Conservation (phyloP, 1,139 yeast species). For the Yarrowia galli region DNA sequence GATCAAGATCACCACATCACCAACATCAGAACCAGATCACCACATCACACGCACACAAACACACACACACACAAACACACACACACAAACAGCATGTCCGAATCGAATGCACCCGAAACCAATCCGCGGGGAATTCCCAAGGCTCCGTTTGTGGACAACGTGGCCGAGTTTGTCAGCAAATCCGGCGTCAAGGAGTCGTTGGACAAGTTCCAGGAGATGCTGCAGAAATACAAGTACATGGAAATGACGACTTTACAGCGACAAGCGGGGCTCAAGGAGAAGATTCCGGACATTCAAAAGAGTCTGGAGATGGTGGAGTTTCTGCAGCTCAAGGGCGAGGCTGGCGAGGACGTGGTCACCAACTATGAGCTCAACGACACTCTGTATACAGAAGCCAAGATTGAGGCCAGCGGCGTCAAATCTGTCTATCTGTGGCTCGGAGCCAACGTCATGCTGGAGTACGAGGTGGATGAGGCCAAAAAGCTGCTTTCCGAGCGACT, state of each 20-base stretch:
- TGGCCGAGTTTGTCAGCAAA: constrained; percentile 70
- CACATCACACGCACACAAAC: not conserved
- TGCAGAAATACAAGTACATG: constrained; percentile 85
- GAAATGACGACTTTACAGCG: constrained; percentile 73
- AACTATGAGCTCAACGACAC: constrained; percentile 94
- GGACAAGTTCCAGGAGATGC: constrained; percentile 76
- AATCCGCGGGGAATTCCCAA: constrained; percentile 96
- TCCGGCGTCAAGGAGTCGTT: constrained; percentile 73
- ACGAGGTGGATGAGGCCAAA: constrained; percentile 87
- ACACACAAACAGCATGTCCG: not conserved
- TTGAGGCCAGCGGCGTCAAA: constrained; percentile 59
- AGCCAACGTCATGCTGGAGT: constrained; percentile 97
- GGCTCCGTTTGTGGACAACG: constrained; percentile 91
- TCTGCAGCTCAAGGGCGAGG: constrained; percentile 58
- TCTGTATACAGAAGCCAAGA: constrained; percentile 79
- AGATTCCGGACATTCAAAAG: constrained; percentile 90
- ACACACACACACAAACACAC: not conserved
- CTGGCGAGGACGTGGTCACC: constrained; percentile 61
- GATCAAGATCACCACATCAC: constrained; percentile 3
- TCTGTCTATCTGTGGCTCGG: constrained; percentile 92
- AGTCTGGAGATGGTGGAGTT: constrained; percentile 75
- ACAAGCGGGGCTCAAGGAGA: constrained; percentile 67
- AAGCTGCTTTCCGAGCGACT: constrained; percentile 70
- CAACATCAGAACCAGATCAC: not conserved
- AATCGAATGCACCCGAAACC: constrained; percentile 4